Evolutionary conservation across 768 basidiomycete genomes (phyloP), one percentile per base, ranked within the genome.

Genomic region (Rhizopogon vulgaris): DNA sequence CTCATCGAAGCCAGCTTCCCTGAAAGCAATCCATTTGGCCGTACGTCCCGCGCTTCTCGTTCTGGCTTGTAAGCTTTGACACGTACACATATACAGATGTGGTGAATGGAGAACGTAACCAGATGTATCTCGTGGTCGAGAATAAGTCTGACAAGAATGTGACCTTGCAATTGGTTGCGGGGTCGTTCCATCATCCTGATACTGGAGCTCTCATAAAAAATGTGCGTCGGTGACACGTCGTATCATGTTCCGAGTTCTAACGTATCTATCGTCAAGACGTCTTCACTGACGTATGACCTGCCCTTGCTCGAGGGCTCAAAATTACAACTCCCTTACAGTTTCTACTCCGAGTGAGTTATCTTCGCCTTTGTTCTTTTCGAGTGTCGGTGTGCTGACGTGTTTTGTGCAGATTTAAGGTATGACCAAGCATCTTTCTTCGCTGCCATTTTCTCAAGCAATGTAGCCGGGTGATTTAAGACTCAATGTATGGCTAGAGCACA

Each of bases 41-140:
- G 89, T 90, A 66, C 57, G 88, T 78, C 46, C 48, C 53, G 18
- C 38, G 30, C 17, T 17, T 14, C 10, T 46, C n/a, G 3, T 9
- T 22, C 37, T 22, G 24, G 38, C 6, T 27, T 10, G 27, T 25
- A 9, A 34, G 10, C 8, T 30, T 22, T 38, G 51, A 53, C 36
- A 30, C 50, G 48, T 15, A 11, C 28, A 56, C 22, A 22, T 1
- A 22, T 22, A n/a, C 60, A 92, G 90, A 90, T 53, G 72, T 92
- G 45, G 82, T 91, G 30, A 93, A 93, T 59, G 90, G 90, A 53
- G 87, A 90, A 73, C 81, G 78, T 62, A 93, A 90, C 63, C 70
- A 77, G 30, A 70, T 93, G 32, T 69, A 69, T 24, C 67, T 93
- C 45, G 67, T 74, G 25, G 74, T 92, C 11, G 88, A 90, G 68